Evolutionary conservation across 805 yeast genomes (phyloP), one percentile per base, ranked within the genome.

Genomic region (Tetrapisispora fleetii): DNA sequence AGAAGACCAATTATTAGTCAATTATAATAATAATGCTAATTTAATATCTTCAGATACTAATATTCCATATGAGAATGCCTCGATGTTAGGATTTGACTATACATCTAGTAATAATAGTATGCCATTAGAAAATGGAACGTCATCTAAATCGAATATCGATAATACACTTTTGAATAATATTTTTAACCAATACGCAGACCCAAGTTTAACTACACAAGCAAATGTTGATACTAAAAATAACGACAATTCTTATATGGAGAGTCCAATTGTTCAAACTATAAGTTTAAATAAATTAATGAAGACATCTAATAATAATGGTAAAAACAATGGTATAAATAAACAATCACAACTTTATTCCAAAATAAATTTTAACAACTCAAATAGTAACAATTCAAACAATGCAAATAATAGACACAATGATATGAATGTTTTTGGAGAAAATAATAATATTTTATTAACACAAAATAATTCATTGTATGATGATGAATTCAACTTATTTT

Each of bases 101-200:
- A 13, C 35, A 3, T 13, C n/a, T 11, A 6, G 5, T 13, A 32
- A 11, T 13, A 32, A 6, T 32, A 6, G 14, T 32, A 32, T 32
- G 35, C n/a, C n/a, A 32, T 32, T 32, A 11, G 35, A 32, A 13
- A 32, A 32, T 32, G 13, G 14, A 6, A 3, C 13, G n/a, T 27
- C 33, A 40, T 40, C 33, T 6, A 40, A 40, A 16, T 38, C 24
- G 5, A 27, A n/a, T 17, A 39, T 22, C 37, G 10, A 39, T n/a
- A n/a, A 24, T 7, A 32, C 35, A 11, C 13, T 32, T 32, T 11
- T 32, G 10, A 28, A 40, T 17, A 48, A 47, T 9, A 51, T 55
- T 27, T 64, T 64, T 53, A 64, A 56, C 51, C 58, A 60, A 48
- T 64, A 62, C 50, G 67, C 66, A 24, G 67, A 64, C 53, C 68